phyloP scores from a whole-genome alignment of 495 filamentous ascomycete species.

The Pseudotulostoma volvatum region DNA sequence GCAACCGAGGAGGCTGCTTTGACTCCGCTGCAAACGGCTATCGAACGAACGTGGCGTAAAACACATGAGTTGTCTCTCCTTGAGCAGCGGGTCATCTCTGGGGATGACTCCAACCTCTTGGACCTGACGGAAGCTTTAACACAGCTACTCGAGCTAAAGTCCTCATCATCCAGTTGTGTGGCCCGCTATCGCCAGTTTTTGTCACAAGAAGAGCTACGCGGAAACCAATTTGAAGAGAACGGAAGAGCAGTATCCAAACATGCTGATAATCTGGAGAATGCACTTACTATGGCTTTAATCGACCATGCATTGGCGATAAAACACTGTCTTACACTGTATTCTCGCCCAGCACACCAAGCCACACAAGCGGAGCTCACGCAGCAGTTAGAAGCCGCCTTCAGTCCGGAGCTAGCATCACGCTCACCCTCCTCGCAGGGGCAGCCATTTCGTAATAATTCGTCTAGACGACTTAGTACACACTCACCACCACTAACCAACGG shows the following conservation, averaged over 20 bases:
- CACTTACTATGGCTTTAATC: conserved; percentile 68
- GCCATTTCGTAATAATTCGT: conserved; percentile 11
- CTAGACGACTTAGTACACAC: not conserved
- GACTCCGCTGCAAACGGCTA: conserved; percentile 65
- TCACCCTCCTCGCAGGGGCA: conserved; percentile 12
- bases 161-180: conserved; percentile 48
- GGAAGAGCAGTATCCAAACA: conserved; percentile 18
- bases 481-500: not conserved
- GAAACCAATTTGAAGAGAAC: conserved; percentile 27
- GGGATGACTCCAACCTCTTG: conserved; percentile 48
- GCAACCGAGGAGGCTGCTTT: conserved; percentile 46
- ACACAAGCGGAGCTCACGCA: conserved; percentile 38
- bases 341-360: conserved; percentile 39
- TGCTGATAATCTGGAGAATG: conserved; percentile 57
- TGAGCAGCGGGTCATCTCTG: conserved; percentile 58
- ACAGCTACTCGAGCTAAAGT: conserved; percentile 49
- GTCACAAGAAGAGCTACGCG: conserved; percentile 32
- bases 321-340: conserved; percentile 57
- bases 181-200: conserved; percentile 60
- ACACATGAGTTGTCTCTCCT: conserved; percentile 64
- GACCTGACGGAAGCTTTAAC: conserved; percentile 56
- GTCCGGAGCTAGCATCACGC: conserved; percentile 27
- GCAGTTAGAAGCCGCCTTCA: conserved; percentile 31
- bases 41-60: conserved; percentile 84
- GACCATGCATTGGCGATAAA: conserved; percentile 83